A percentile compares a stretch with the other conserved stretches of the same genome.
phyloP scores from a whole-genome alignment of 371 early-diverging fungal species.

The Mucor plumbeus region DNA sequence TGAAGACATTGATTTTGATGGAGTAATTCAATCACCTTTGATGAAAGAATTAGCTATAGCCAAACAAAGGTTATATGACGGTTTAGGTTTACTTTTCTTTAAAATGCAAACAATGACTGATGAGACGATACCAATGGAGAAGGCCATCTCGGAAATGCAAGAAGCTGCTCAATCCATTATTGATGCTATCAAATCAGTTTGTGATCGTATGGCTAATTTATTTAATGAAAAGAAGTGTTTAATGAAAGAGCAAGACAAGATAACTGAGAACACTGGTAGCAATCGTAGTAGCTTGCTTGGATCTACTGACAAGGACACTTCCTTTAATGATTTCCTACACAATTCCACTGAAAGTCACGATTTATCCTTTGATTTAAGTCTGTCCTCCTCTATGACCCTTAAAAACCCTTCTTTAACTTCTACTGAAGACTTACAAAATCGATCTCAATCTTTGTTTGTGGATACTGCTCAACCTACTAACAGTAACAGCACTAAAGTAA shows the following conservation, averaged over 20 bases:
- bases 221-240: conserved; percentile 21
- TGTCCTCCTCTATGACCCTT: conserved; percentile 1
- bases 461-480: neutral
- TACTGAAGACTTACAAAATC: neutral
- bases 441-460: neutral
- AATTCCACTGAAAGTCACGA: conserved; percentile 4
- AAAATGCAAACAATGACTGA: conserved; percentile 67
- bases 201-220: conserved; percentile 29
- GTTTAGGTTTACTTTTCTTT: conserved; percentile 68
- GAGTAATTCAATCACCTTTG: conserved; percentile 28
- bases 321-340: neutral
- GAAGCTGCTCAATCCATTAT: conserved; percentile 27
- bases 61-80: conserved; percentile 65
- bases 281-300: neutral
- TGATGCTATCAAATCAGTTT: conserved; percentile 31
- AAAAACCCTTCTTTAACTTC: conserved; percentile 4
- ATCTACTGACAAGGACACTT: neutral
- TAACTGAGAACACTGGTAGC: neutral
- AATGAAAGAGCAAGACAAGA: conserved; percentile 7
- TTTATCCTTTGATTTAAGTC: conserved; percentile 18
- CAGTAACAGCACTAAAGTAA: neutral
- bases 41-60: conserved; percentile 23
- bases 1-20: conserved; percentile 45
- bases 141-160: conserved; percentile 24
- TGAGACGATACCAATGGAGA: conserved; percentile 32